phyloP scores from a whole-genome alignment of 2,329 filamentous ascomycete species.

The Elsinoe perseae region DNA sequence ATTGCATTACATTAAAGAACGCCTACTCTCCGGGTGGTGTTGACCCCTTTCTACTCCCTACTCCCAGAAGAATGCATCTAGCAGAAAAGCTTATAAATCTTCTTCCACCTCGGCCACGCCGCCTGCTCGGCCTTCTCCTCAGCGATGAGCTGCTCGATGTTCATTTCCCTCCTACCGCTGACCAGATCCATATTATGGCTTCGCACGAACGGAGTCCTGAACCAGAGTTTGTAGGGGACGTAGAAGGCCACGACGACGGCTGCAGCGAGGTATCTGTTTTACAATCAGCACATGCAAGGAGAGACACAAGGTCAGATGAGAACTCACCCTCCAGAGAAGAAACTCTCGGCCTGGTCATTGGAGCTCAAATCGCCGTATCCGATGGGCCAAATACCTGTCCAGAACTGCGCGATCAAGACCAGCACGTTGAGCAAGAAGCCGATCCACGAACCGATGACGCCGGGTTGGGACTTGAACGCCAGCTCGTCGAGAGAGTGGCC shows the following conservation, averaged over 20 bases:
- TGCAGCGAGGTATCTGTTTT: conserved; percentile 28
- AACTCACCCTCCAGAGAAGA: conserved; percentile 22
- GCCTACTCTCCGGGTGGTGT: not conserved
- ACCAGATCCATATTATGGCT: conserved; percentile 14
- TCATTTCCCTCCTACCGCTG: conserved; percentile 13
- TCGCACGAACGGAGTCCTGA: conserved; percentile 18
- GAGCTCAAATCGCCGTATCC: conserved; percentile 21
- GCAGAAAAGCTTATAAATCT: conserved; percentile 16
- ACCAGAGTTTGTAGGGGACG: conserved; percentile 28
- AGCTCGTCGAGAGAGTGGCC: conserved; percentile 61
- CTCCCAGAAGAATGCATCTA: not conserved
- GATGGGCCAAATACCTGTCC: conserved; percentile 21
- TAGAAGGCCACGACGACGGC: conserved; percentile 30
- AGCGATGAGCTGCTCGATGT: conserved; percentile 10
- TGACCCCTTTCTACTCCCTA: not conserved
- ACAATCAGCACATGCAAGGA: conserved; percentile 9
- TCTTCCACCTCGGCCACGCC: conserved; percentile 14
- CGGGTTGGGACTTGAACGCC: conserved; percentile 53
- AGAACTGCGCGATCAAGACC: conserved; percentile 43
- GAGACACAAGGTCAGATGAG: not conserved
- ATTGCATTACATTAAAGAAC: not conserved
- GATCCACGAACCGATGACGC: conserved; percentile 55
- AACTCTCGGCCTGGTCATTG: conserved; percentile 20
- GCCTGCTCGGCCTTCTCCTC: conserved; percentile 16
- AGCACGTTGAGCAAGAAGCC: conserved; percentile 51